Base-by-base conservation (phyloP, 2,329 filamentous ascomycete genomes). In the Penicillium sp. region DNA sequence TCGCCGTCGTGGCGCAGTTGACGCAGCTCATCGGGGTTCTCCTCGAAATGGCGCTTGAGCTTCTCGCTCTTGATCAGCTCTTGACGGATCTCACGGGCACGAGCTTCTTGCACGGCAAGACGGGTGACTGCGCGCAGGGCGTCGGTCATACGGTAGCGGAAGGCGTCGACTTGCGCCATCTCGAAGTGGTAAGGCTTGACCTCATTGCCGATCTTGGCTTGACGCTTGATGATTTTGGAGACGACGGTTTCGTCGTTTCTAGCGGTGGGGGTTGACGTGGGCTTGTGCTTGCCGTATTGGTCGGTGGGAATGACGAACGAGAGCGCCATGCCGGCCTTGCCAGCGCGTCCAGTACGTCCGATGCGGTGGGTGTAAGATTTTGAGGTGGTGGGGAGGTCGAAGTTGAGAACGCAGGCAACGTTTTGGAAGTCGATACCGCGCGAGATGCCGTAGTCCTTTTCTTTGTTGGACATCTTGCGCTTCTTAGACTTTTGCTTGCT, bases 291-390 rank as follows among this genome's bases (percentile, higher is more conserved):
- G 69, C 91, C 88, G 78, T 90, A 97, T 50, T 89, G 85, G 0
- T 92, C 88, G 55, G 88, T 85, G 9, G 95, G 94, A 3, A 99
- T 86, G 56, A 96, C 91, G 76, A 99, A 97, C 10, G 93, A 97
- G n/a, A 99, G 85, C 0, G 95, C 93, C 86, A 97, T 98, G 62
- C 95, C 95, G 1, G 91, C 89, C 74, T 96, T 92, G 12, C 93
- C 94, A 1, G 93, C 95, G 64, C 95, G 88, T 1, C 92, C 95
- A 6, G 95, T 99, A 35, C 95, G 89, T 35, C 95, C 95, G 71
- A 99, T 96, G 58, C 95, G 89, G 79, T 99, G 95, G n/a, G 91
- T 96, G 78, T 99, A 99, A 9, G 92, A 96, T 75, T 92, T 96
- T 40, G 92, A 90, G 9, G 89, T 90, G 17, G 88, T 87, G 0